Conservation (phyloP, 2,329 filamentous ascomycete species). For the Coleophoma eucalyptorum region DNA sequence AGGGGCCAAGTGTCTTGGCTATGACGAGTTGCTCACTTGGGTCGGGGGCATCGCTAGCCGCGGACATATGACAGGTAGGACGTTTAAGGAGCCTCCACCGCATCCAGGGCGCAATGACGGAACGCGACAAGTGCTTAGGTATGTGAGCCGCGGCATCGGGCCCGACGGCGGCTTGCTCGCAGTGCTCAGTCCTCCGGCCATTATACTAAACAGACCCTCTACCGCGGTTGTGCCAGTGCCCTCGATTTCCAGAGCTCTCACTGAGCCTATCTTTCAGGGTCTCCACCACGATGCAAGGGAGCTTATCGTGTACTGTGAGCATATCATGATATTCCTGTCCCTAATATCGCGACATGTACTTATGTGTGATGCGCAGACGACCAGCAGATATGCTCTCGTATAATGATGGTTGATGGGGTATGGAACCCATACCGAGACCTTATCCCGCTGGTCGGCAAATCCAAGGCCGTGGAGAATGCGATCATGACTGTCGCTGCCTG, state of each 20-base stretch:
- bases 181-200: no score
- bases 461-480: constrained; percentile 43
- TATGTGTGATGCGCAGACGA: constrained; percentile 45
- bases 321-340: no score
- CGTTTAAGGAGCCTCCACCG: constrained; percentile 1
- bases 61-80: constrained; percentile 23
- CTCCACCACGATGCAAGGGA: no score
- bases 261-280: no score
- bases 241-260: no score
- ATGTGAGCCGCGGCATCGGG: no score
- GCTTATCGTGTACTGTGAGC: no score
- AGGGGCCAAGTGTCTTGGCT: constrained; percentile 18
- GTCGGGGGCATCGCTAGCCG: constrained; percentile 19
- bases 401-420: constrained; percentile 3
- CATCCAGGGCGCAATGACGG: no score
- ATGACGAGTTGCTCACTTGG: constrained; percentile 21
- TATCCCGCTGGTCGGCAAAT: constrained; percentile 40
- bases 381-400: background rate
- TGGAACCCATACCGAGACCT: constrained; percentile 42
- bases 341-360: constrained; percentile 52
- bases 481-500: constrained; percentile 45
- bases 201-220: no score
- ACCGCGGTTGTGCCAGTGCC: no score
- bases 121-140: no score
- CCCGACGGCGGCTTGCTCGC: no score